Evolutionary conservation across 106 monocot species (phyloP).

Genomic region (Acorus calamus): DNA sequence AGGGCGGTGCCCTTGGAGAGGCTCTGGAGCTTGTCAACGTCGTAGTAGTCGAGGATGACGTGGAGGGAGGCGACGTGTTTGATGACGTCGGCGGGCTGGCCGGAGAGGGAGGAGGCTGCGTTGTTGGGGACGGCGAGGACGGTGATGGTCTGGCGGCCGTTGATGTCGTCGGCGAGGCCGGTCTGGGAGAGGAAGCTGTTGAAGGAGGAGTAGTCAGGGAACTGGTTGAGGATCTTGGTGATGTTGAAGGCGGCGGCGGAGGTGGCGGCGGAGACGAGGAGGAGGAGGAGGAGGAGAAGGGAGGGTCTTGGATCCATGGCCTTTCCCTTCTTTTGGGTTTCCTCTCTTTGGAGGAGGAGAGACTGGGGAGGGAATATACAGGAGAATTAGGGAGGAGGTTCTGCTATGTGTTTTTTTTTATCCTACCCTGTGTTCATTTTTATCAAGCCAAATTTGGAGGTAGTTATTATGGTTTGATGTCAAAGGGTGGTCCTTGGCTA

Average conservation of each 20-base stretch:
- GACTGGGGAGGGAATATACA: not conserved
- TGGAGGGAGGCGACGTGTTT: slow-evolving; percentile 29
- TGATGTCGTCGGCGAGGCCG: slow-evolving; percentile 28
- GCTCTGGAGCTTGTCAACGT: slow-evolving; percentile 23
- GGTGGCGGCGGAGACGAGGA: slow-evolving; percentile 12
- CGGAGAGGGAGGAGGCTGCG: slow-evolving; percentile 8
- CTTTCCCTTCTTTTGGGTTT: too few species aligned
- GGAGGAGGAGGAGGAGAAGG: slow-evolving; percentile 1
- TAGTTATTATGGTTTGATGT: too few species aligned
- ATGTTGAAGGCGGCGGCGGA: slow-evolving; percentile 29
- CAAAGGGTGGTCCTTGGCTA: too few species aligned
- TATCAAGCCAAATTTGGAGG: too few species aligned
- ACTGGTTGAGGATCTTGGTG: slow-evolving; percentile 26
- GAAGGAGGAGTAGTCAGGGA: slow-evolving; percentile 25
- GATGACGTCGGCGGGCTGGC: slow-evolving; percentile 9
- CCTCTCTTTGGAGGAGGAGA: not conserved
- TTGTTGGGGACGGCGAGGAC: slow-evolving; percentile 32
- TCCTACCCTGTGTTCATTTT: too few species aligned
- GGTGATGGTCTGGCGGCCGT: slow-evolving; percentile 36
- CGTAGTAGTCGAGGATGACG: slow-evolving; percentile 55
- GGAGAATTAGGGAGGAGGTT: too few species aligned
- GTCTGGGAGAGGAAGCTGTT: slow-evolving; percentile 34
- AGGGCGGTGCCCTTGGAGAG: slow-evolving; percentile 11
- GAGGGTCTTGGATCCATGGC: not conserved
- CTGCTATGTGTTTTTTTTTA: too few species aligned